A percentile compares a stretch with the other conserved stretches of the same genome.
phyloP scores from a whole-genome alignment of 1,284 basidiomycete species.

The Melampsora americana region DNA sequence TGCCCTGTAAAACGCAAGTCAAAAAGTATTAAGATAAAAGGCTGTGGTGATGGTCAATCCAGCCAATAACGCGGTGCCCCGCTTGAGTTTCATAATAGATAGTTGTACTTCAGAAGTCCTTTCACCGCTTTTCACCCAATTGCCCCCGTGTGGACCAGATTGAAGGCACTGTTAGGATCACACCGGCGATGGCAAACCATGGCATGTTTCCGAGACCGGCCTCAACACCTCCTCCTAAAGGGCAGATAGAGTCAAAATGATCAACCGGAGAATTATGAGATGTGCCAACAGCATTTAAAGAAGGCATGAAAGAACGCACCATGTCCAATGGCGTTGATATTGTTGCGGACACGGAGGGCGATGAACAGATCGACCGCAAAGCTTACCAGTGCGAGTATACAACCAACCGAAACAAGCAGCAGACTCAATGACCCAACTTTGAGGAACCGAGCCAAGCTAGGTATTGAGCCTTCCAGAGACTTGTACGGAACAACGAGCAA shows the following conservation, averaged over 20 bases:
- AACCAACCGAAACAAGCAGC: conserved; percentile 13
- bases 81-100: neutral
- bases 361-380: conserved; percentile 9
- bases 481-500: conserved; percentile 38
- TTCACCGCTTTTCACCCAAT: conserved; percentile 1
- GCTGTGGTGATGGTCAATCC: neutral
- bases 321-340: conserved; percentile 23
- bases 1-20: neutral
- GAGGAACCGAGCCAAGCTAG: conserved; percentile 19
- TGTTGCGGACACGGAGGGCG: conserved; percentile 26
- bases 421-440: conserved; percentile 22
- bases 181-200: conserved; percentile 24
- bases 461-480: conserved; percentile 21
- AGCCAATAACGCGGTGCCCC: neutral
- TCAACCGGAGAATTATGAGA: neutral
- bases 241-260: neutral
- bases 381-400: conserved; percentile 2
- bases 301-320: conserved; percentile 4
- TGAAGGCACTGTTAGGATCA: conserved; percentile 14
- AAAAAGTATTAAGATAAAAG: conserved; percentile 1
- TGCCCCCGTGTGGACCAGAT: conserved; percentile 34
- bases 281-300: neutral
- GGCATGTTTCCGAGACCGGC: conserved; percentile 34
- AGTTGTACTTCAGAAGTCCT: neutral
- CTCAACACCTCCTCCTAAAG: conserved; percentile 16